Base-by-base conservation (phyloP, 2,329 filamentous ascomycete species). In the Colletotrichum echinochloae region DNA sequence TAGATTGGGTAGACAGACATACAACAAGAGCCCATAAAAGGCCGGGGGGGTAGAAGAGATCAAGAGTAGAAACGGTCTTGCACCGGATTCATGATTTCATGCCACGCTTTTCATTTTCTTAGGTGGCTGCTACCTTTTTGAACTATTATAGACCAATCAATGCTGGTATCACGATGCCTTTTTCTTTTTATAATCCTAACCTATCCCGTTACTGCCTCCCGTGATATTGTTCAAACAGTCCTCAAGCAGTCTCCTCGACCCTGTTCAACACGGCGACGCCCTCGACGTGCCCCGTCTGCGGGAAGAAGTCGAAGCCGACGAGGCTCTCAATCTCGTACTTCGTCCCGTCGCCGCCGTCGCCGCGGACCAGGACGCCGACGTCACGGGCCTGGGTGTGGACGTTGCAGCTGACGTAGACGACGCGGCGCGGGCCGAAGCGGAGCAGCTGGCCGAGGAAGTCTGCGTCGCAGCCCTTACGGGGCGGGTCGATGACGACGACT, bases 351-450 rank as follows among this genome's bases (percentile, higher is more conserved):
- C 65, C 70, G 5, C 39, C 60, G 75, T 83, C 76, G 26, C 95
- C 94, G 44, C 91, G 87, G 1, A 98, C 94, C 76, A 99, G 82
- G 72, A 95, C 89, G 0, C 95, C 96, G 0, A 99, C 91, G 81
- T 99, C 96, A 63, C 96, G 85, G 18, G 96, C 96, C 86, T 98
- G 96, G 11, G 95, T 98, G 79, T 99, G 96, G 74, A 99, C 96
- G 77, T 99, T 99, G 77, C 96, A 99, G 78, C 93, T 97, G 49
- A 99, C 95, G 79, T 99, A 99, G 5, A 97, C 90, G 14, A 99
- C 89, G 70, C 96, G 86, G 73, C 87, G 86, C 0, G 96, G 95
- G 0, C 88, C 92, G 76, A 93, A 98, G 7, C 84, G 81, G 64
- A 98, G 83, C 76, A 99, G 81, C 83, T 99, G 96, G 20, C 84